These are phyloP conservation scores for Fagopyrum homotropicum DNA, from an alignment of 148 eudicot species.

Conservation along the genomic window DNA sequence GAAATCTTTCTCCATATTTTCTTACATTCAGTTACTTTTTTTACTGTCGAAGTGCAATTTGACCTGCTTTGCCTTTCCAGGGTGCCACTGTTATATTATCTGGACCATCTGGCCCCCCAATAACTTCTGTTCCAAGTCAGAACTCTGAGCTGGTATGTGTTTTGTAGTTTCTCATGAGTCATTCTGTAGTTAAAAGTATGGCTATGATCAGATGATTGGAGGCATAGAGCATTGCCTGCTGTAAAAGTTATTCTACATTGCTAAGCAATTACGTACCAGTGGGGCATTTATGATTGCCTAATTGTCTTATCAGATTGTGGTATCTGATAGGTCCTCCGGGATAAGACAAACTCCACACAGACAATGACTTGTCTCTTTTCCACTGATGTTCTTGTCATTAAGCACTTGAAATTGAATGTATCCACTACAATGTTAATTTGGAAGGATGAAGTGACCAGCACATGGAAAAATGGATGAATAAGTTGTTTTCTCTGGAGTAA, in stretches of 20 bases:
- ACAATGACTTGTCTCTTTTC: not conserved
- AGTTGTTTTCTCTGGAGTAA: not conserved
- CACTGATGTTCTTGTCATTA: not conserved
- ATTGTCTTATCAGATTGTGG: no score
- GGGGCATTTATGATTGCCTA: no score
- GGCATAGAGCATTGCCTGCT: not conserved
- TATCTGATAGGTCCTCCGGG: no score
- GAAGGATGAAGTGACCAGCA: not conserved
- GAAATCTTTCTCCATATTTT: not conserved
- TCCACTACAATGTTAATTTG: not conserved
- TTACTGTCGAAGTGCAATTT: not conserved
- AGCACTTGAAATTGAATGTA: not conserved
- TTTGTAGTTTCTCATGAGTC: not conserved
- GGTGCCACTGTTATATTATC: constrained; percentile 88
- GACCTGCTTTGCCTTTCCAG: constrained; percentile 30
- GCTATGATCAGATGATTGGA: not conserved
- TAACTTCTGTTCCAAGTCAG: constrained; percentile 76
- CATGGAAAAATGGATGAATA: not conserved
- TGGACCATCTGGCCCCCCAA: constrained; percentile 95
- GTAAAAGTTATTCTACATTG: not conserved
- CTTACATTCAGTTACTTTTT: not conserved
- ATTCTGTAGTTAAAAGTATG: not conserved
- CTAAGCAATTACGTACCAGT: not conserved
- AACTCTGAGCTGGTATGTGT: constrained; percentile 82
- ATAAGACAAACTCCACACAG: no score